A percentile compares a stretch with the other conserved stretches of the same genome.
Evolutionary conservation across 768 basidiomycete species (phyloP).

Genomic region (Hydnomerulius pinastri): DNA sequence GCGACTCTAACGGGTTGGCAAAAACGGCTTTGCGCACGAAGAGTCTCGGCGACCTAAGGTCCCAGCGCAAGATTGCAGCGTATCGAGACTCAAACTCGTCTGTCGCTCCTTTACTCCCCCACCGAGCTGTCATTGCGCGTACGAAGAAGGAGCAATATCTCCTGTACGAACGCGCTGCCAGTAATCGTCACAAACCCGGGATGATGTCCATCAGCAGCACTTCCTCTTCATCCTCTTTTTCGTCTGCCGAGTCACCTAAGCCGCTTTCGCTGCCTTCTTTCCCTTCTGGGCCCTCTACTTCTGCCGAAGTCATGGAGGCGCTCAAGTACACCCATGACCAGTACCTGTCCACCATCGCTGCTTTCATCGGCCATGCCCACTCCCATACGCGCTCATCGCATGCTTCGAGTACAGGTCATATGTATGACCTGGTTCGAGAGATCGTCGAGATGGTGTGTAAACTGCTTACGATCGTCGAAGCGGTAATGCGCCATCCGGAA

Average conservation of each 20-base stretch:
- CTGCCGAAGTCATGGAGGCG: slow-evolving; percentile 70
- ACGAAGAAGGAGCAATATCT: slow-evolving; percentile 43
- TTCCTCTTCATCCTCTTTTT: slow-evolving; percentile 70
- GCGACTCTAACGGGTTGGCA: slow-evolving; percentile 20
- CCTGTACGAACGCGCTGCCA: slow-evolving; percentile 36
- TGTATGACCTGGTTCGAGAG: slow-evolving; percentile 94
- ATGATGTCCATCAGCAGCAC: slow-evolving; percentile 66
- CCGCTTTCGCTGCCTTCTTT: slow-evolving; percentile 52
- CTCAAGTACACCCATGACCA: slow-evolving; percentile 86
- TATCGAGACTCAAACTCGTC: slow-evolving; percentile 40
- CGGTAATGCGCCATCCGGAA: slow-evolving; percentile 76
- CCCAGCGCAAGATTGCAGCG: slow-evolving; percentile 27
- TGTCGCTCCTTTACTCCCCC: slow-evolving; percentile 37
- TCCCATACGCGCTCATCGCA: slow-evolving; percentile 88
- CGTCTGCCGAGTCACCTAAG: slow-evolving; percentile 58
- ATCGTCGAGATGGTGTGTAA: slow-evolving; percentile 93
- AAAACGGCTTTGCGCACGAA: slow-evolving; percentile 45
- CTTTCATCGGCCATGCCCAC: slow-evolving; percentile 96
- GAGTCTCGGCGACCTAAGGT: slow-evolving; percentile 56
- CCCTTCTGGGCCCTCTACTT: slow-evolving; percentile 71
- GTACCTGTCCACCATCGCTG: slow-evolving; percentile 91
- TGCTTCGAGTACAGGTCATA: slow-evolving; percentile 88
- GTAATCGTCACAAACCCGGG: slow-evolving; percentile 44
- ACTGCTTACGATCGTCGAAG: slow-evolving; percentile 88
- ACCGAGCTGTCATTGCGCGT: slow-evolving; percentile 26